Conservation (phyloP, 495 filamentous ascomycete species). For the Trichoderma virens region DNA sequence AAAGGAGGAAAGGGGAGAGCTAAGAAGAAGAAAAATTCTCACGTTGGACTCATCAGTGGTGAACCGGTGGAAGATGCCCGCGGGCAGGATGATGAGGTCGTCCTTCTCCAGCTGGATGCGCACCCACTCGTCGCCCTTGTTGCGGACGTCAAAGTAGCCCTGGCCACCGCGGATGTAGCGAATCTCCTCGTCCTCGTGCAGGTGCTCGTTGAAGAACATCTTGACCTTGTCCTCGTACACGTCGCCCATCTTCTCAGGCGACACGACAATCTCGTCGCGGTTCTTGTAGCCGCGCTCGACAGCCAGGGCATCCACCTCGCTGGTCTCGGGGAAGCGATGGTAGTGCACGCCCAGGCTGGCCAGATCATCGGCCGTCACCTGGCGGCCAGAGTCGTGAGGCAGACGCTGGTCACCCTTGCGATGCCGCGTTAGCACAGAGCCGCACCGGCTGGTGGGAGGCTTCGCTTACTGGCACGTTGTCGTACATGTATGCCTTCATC, state of each 20-base stretch:
- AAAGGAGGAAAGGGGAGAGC: neutral
- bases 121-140: conserved; percentile 68
- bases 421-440: neutral
- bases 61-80: conserved; percentile 97
- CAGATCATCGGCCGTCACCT: conserved; percentile 54
- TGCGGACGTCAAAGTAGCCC: conserved; percentile 91
- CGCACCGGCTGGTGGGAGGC: conserved; percentile 14
- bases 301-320: conserved; percentile 65
- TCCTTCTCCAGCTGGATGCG: conserved; percentile 68
- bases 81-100: conserved; percentile 76
- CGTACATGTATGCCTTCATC: conserved; percentile 82
- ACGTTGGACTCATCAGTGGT: conserved; percentile 90
- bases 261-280: conserved; percentile 87
- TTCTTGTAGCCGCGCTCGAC: conserved; percentile 78
- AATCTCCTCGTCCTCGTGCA: conserved; percentile 99
- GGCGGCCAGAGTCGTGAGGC: conserved; percentile 74
- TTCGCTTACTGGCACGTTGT: conserved; percentile 61
- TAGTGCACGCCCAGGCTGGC: conserved; percentile 70
- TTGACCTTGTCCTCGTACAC: conserved; percentile 86
- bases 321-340: conserved; percentile 55
- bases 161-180: conserved; percentile 86
- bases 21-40: conserved; percentile 26
- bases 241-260: conserved; percentile 76
- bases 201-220: conserved; percentile 87
- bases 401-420: conserved; percentile 82